Evolutionary conservation across 495 filamentous ascomycete genomes (phyloP), one percentile per base, ranked within the genome.

Genomic region (Bathelium albidoporum): DNA sequence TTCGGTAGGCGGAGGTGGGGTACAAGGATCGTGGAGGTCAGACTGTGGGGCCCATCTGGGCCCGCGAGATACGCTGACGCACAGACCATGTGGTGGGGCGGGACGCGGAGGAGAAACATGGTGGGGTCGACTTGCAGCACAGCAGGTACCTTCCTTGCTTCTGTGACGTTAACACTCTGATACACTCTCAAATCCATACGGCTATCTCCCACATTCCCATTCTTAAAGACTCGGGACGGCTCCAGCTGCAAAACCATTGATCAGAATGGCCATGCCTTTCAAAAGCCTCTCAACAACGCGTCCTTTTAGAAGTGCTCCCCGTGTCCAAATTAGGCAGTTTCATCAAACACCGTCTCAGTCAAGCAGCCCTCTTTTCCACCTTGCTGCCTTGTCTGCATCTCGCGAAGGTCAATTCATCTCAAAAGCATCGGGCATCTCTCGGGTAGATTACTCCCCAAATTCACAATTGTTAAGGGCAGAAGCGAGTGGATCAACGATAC

Each of bases 341-440:
- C 49, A 55, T 29, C 12, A 2, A 55, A 28, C 49, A 12, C 24
- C 49, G 9, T 16, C 0, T 20, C 49, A 20, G 29, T 55, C 20
- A n/a, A 55, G 22, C 24, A 55, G 24, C 49, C 49, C 49, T 55
- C 20, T 55, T 29, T 55, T 55, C 49, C 49, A 55, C 24, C 24
- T 55, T 0, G 49, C 49, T 28, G 49, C 49, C 9, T 20, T 55
- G 9, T 55, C 49, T 55, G 49, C 49, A 20, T 55, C 49, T 55
- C 49, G 49, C 49, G 49, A 55, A 29, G 49, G 49, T 16, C 49
- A 55, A 29, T 55, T 55, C 49, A 55, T 55, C 24, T 55, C 49
- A 29, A 55, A 55, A 29, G 24, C 49, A 55, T 55, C 49, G 9
- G 49, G 49, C 1, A 55, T 55, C 24, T 55, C 49, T 28, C 20